phyloP scores from a whole-genome alignment of 805 yeast genomes.

The Cyberlindnera samutprakarnensis region DNA sequence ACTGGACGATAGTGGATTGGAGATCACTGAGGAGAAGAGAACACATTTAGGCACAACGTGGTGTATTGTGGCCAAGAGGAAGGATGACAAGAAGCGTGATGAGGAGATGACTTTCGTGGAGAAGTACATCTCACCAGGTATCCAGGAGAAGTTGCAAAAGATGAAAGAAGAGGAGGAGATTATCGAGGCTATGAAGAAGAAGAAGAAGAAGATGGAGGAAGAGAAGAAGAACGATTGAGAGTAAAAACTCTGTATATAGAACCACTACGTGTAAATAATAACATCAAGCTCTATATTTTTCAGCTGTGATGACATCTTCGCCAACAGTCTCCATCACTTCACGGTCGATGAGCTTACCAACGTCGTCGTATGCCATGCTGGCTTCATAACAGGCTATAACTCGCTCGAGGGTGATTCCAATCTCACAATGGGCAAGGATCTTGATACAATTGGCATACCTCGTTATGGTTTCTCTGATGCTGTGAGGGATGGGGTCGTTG shows the following conservation, averaged over 20 bases:
- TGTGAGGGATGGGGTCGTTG: slow-evolving; percentile 62
- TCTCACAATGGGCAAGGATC: slow-evolving; percentile 75
- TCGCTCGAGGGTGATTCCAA: slow-evolving; percentile 81
- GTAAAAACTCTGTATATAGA: slow-evolving; percentile 5
- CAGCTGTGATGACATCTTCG: slow-evolving; percentile 59
- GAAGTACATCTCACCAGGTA: slow-evolving; percentile 36
- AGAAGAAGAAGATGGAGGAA: slow-evolving; percentile 1
- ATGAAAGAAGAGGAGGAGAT: slow-evolving; percentile 8
- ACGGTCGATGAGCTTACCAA: slow-evolving; percentile 65
- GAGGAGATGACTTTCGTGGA: slow-evolving; percentile 44
- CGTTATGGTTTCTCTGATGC: slow-evolving; percentile 65
- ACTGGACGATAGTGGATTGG: slow-evolving; percentile 76
- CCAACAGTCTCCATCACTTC: slow-evolving; percentile 72
- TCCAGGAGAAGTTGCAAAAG: slow-evolving; percentile 22
- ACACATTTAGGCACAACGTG: slow-evolving; percentile 91
- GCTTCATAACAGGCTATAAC: slow-evolving; percentile 82
- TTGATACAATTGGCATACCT: slow-evolving; percentile 79
- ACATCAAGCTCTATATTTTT: slow-evolving; percentile 69
- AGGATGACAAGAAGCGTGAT: slow-evolving; percentile 49
- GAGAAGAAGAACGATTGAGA: slow-evolving; percentile 1
- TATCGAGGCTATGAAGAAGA: not conserved
- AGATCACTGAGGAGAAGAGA: slow-evolving; percentile 70
- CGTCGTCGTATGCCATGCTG: slow-evolving; percentile 64
- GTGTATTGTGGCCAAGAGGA: slow-evolving; percentile 69
- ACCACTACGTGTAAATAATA: slow-evolving; percentile 1